Evolutionary conservation across 2,329 filamentous ascomycete species (phyloP), one percentile per base, ranked within the genome.

Genomic region (Pestalotiopsis sp.): DNA sequence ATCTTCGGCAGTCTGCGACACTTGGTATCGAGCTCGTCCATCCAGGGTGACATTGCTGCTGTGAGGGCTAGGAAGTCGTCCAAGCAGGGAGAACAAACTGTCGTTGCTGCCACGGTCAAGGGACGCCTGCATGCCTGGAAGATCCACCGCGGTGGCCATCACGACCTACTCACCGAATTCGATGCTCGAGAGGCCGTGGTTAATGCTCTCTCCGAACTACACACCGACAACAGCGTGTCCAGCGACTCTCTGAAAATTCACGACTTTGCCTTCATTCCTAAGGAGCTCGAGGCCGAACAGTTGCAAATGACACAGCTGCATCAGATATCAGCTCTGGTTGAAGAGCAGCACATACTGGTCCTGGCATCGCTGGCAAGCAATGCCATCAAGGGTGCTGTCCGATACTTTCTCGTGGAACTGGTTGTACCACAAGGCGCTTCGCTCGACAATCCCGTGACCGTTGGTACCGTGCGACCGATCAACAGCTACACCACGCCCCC

Each of bases 111-210:
- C 14, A 96, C 94, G 1, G 87, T 90, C 67, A 91, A 91, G 74
- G 95, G 93, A 36, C 88, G 91, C 69, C 82, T 99, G 31, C 92
- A 97, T 74, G 87, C 91, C 7, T 99, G 96, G 96, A 93, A 92
- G 76, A 86, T 98, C 58, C 94, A 95, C 76, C 94, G 95, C 79
- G 93, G 93, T 70, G 95, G 95, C 41, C 93, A 95, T 73, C 91
- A 94, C 76, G 90, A 92, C 58, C 86, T 94, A 62, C 87, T 92
- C 61, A 87, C 87, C 31, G 93, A 95, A 70, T 84, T 91, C 25
- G 92, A 97, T 78, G 84, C 90, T 68, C 89, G 90, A 67, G 89
- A 90, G 25, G 81, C 87, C 4, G 85, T 98, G 45, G 77, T 91
- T 17, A 79, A 84, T 2, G 89, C 90, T 39, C 82, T 97, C 20